Base-by-base conservation (phyloP, 257 asterid species). In the Lycium ferocissimum region DNA sequence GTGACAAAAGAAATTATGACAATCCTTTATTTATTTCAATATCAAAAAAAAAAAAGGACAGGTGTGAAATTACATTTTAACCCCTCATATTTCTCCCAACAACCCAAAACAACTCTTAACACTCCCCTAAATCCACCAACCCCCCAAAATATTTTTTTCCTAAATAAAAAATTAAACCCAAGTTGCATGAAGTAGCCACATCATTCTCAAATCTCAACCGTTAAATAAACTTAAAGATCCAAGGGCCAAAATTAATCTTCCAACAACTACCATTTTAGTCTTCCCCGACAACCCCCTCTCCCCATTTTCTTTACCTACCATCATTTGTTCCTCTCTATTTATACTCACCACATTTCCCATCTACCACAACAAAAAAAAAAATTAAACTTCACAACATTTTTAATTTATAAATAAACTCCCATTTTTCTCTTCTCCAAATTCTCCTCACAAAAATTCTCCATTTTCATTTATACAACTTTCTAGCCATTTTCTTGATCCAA, bases 301-400 rank as follows among this genome's bases (percentile, higher is more conserved):
- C 88, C 38, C 57, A 57, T 66, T 26, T 66, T 62, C 10, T 91
- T 80, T 94, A 92, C 98, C 95, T 92, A 95, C 93, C 94, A 87
- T 88, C 65, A 62, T 85, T 86, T 43, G 47, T 37, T 8, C 81
- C 86, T 54, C 63, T 83, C 83, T 83, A 94, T 94, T 90, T 91
- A 89, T 91, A 91, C 86, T 65, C 72, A 20, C 89, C 95, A 54
- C 85, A 62, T 6, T 61, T 38, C 85, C 38, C 35, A 65, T 79
- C 43, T 70, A 84, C 86, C 82, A 26, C 83, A 40, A 83, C 58
- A 79, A 6, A 5, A 26, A 65, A 26, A 9, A 65, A 65, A 65
- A 5, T 66, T 14, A 13, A 37, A 58, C 1, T 5, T 65, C 45
- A 65, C 9, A 65, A 65, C 72, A 26, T 12, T 65, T 11, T 26